Conservation (phyloP, 106 monocot species). For the Dendrobium huoshanense region DNA sequence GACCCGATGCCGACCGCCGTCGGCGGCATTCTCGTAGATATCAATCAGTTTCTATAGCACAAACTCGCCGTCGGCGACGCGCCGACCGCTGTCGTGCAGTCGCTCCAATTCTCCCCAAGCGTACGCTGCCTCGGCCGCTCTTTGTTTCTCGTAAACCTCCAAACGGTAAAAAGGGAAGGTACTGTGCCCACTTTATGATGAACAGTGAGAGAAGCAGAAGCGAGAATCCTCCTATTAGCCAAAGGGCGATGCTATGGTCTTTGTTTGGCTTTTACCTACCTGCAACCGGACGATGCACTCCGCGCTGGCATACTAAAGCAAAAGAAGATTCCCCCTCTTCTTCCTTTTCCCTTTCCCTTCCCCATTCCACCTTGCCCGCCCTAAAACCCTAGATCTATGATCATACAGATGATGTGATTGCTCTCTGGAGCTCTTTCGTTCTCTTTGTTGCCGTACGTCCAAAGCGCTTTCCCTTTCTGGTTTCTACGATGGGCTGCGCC, state of each 20-base stretch:
- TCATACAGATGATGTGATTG: background rate
- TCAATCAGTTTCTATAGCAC: background rate
- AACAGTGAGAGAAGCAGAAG: background rate
- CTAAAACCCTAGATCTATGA: conserved; percentile 32
- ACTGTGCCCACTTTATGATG: background rate
- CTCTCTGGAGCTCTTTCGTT: background rate
- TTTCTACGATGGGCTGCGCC: conserved; percentile 60
- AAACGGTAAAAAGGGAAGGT: background rate
- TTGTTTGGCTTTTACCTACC: background rate
- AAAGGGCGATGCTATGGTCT: background rate
- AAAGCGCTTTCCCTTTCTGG: background rate
- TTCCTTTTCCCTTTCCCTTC: background rate
- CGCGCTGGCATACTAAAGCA: conserved; percentile 22
- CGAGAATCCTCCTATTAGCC: background rate
- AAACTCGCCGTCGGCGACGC: background rate
- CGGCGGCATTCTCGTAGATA: background rate
- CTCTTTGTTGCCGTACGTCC: no score
- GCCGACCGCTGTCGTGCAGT: background rate
- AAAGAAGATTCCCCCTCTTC: conserved; percentile 14
- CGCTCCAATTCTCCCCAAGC: background rate
- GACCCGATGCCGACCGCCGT: background rate
- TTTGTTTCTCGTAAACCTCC: background rate
- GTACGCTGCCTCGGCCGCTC: background rate
- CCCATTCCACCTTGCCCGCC: background rate
- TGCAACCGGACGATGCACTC: conserved; percentile 27